Evolutionary conservation across 2,329 filamentous ascomycete species (phyloP), one percentile per base, ranked within the genome.

Genomic region (Trichoderma simmonsii): DNA sequence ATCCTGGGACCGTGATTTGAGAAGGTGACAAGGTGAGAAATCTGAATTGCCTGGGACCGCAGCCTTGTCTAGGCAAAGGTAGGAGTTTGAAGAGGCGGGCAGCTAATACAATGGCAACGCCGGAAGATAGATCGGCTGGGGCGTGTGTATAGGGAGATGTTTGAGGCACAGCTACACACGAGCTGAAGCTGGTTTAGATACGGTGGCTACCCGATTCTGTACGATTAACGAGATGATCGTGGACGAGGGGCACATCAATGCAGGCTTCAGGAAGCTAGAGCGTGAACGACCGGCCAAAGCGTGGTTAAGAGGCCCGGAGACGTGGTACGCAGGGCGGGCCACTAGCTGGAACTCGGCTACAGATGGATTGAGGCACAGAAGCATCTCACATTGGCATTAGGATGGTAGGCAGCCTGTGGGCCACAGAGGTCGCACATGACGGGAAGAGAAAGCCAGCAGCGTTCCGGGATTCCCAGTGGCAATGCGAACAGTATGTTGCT

Each of bases 241-340:
- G 57, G 67, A 43, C 36, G 28, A 70, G 34, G 67, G 61, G 67
- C 57, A 59, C 66, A 61, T 36, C 57, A 61, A 69, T 69, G 57
- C 67, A 70, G 56, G 34, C 65, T 51, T 51, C 59, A 30, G 28
- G 56, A 69, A 69, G 66, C 67, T 70, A 70, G 57, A 54, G 34
- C 24, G 26, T 24, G 65, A 60, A 69, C 65, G 26, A 34, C 65
- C 56, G 65, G 65, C 54, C 65, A 69, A 60, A 39, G 54, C 36
- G 60, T 56, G 56, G n/a, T 70, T 70, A 62, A 62, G 67, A 70
- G 67, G 56, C 57, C 57, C 57, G 6, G 57, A 70, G 57, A 59
- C 34, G 64, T 57, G 56, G 57, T 51, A 54, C 43, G 28, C 56
- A 36, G 21, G 56, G 57, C 57, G 67, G 67, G 57, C 48, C 65